Base-by-base conservation (phyloP, 805 yeast genomes). In the Suhomyces canberraensis region DNA sequence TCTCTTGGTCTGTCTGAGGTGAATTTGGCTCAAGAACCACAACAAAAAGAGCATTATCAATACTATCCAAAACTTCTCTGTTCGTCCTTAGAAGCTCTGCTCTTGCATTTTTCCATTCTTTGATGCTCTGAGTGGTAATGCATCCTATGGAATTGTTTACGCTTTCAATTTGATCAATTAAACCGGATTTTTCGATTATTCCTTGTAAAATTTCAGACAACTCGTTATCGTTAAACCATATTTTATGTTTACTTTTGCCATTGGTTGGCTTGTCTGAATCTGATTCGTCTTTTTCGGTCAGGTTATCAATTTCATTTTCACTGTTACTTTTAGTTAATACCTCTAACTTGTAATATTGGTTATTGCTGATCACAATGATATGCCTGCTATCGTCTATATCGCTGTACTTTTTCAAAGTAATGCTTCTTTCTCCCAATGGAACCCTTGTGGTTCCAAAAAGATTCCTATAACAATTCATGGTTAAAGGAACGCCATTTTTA, bases 401-500 rank as follows among this genome's bases (percentile, higher is more conserved):
- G 4, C 36, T 28, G 35, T 55, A 53, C 33, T 57, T 60, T 44
- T 64, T 61, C 37, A 73, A 58, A 4, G 69, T 52, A 14, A 75
- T 64, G 25, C 49, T 53, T 33, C 40, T 41, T 1, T 29, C 46
- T 8, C 29, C 34, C 13, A 36, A 25, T 0, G 75, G 75, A 7
- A 64, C 58, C 40, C 90, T 69, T 0, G 89, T 75, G 5, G 88
- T 72, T 8, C 88, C 89, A 56, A 84, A 84, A 16, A 84, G 56
- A 45, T 79, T 79, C 38, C 62, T 57, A 56, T 81, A 83, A 18
- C 89, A 79, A 21, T 67, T 66, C 91, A 84, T 84, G 7, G 88
- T 75, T 36, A 82, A 60, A 0, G 80, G 78, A 14, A 58, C 64
- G 1, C 69, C 69, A 28, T 64, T 63, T 33, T 66, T 68, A 2